Evolutionary conservation across 1,284 basidiomycete genomes (phyloP), one percentile per base, ranked within the genome.

Genomic region (Apiotrichum siamense): DNA sequence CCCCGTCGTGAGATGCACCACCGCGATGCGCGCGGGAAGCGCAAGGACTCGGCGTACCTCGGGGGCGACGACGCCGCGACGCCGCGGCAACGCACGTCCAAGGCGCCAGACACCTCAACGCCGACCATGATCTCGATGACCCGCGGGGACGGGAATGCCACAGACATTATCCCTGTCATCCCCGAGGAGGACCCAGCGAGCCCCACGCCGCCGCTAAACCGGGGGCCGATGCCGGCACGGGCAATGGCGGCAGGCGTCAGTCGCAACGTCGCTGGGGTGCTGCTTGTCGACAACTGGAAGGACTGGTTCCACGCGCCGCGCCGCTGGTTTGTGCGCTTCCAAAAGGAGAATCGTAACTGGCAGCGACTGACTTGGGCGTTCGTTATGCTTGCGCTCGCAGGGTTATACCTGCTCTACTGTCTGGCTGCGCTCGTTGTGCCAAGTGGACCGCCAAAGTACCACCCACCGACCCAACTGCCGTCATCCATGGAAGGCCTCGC

Each of bases 401-500:
- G 13, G 5, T 11, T 38, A 9, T 4, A 24, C 12, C 12, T 21
- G 11, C 12, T 15, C 37, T 38, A 5, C n/a, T 7, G 6, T 15
- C 17, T 21, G 12, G 10, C 12, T 13, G 7, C 21, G 3, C 10
- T n/a, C n/a, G n/a, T n/a, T n/a, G n/a, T 7, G 33, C 13, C 17
- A 35, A 9, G 41, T 43, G n/a, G n/a, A n/a, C n/a, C 41, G 3
- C 17, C 41, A 15, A 17, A 26, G 7, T 43, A 43, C 17, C 5
- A n/a, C 7, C 27, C 41, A 13, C 41, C 41, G 18, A 43, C 41
- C 18, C 3, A 31, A 21, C 12, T 39, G 4, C 27, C 45, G 3
- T 3, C 45, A 7, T 47, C 45, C 7, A 37, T 54, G 21, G 47
- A 47, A 23, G 48, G 50, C 18, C 39, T 54, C 12, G 44, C 44